Base-by-base conservation (phyloP, 306 rosid genomes). In the Vigna mungo region DNA sequence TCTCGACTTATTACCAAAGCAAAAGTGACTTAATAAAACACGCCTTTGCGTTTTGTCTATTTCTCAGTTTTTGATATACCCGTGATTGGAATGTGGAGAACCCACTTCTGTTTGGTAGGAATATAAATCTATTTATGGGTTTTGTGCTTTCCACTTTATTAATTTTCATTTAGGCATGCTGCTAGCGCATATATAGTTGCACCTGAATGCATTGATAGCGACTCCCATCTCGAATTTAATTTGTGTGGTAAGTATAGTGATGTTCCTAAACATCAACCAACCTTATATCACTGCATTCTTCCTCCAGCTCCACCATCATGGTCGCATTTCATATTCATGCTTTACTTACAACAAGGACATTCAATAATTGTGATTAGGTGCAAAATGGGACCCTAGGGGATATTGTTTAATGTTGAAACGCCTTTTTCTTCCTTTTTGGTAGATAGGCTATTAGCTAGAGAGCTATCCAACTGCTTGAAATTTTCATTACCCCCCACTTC, bases 231-330 rank as follows among this genome's bases (percentile, higher is more conserved):
- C 34, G 73, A 78, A 74, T 48, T 74, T 68, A 30, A 76, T 53
- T 78, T 69, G 51, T 78, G 78, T 80, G 84, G 80, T 82, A 81
- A 83, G 76, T 34, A 82, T 78, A 84, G 68, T 72, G 71, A 69
- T 75, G 82, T 73, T 66, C 70, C 86, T 72, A 83, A 74, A 84
- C 83, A 71, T 82, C 78, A 20, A 27, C 76, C 82, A 85, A 72
- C 81, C 80, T 77, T 32, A 81, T 76, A 73, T 76, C 85, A 79
- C 76, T 85, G 32, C 69, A 84, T 68, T 85, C 85, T 62, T 59
- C 85, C 84, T 78, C 86, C 85, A 81, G 62, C 82, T 87, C 87
- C 91, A 87, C 89, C 85, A 71, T 89, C 85, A 77, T 76, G 78
- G 80, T 82, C 46, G 18, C 51, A 73, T 74, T 41, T 74, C 68